Base-by-base conservation (phyloP, 148 eudicot species). In the Limonium bicolor region DNA sequence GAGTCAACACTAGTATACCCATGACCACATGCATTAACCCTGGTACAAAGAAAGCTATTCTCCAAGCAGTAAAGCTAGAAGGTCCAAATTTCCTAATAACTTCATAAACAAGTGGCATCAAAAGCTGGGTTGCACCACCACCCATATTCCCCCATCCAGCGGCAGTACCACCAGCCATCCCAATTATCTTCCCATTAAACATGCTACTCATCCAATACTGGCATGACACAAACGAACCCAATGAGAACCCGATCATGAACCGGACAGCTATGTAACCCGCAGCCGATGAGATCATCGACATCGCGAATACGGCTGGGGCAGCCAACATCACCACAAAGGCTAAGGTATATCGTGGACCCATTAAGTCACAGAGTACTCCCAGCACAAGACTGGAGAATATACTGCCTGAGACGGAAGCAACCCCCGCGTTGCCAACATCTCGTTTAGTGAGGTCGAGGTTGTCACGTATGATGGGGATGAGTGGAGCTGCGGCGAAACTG, bases 161-260 rank as follows among this genome's bases (percentile, higher is more conserved):
- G 0, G 79, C 79, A 1, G 62, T 58, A 8, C 76, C 84, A 20
- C 72, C 72, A 10, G 69, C 84, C 4, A 30, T 20, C 23, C 78
- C 83, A 0, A 76, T 64, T 6, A 76, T 62, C 27, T 36, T 30
- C 0, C 72, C 53, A 9, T 64, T 60, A 27, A 76, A 76, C 82
- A 76, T 76, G 14, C 72, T 62, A 50, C 74, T 71, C 82, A 76
- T 76, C 82, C 72, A 71, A 37, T 46, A 71, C 21, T 63, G 66
- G 48, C 63, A 62, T 41, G 77, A 71, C 8, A 71, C 72, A 14
- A 71, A 71, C 4, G 69, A 59, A 1, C 69, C 72, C 19, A 71
- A 35, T 1, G 69, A 58, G 25, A 71, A 62, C 3, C 72, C 77
- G 18, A 63, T 72, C 63, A 67, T 35, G 45, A 71, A 71, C 52